These are phyloP conservation scores for Termitomyces sp. DNA, from an alignment of 768 basidiomycete species.

Conservation along the genomic window DNA sequence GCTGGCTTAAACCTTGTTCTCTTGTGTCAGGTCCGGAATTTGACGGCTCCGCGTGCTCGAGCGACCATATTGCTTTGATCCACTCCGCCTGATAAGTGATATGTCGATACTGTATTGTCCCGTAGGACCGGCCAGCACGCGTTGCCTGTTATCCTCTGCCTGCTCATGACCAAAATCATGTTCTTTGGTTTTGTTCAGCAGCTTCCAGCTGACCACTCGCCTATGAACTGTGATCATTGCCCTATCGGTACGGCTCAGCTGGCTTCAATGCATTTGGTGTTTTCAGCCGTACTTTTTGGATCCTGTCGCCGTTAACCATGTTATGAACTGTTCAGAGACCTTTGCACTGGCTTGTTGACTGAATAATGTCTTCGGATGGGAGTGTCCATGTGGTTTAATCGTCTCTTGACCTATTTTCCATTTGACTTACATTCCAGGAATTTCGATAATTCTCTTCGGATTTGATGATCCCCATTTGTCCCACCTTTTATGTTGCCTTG, in stretches of 20 bases:
- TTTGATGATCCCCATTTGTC: conserved; percentile 17
- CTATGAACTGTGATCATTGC: not conserved
- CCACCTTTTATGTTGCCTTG: not conserved
- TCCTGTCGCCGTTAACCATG: not conserved
- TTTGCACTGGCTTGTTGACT: not conserved
- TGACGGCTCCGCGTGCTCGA: conserved; percentile 11
- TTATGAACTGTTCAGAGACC: not conserved
- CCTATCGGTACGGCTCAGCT: not conserved
- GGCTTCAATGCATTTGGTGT: not conserved
- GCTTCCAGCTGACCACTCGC: not conserved
- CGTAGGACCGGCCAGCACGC: conserved; percentile 9
- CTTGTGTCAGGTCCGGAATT: conserved; percentile 6
- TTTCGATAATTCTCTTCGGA: conserved; percentile 4
- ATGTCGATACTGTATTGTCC: conserved; percentile 12
- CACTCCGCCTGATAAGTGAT: conserved; percentile 9
- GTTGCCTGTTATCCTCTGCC: not conserved
- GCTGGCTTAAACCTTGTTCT: conserved; percentile 3
- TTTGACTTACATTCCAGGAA: not conserved
- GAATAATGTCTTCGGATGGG: not conserved
- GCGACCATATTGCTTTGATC: conserved; percentile 3
- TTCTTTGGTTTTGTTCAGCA: not conserved
- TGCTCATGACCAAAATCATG: not conserved
- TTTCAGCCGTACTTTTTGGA: not conserved
- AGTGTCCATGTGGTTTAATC: conserved; percentile 15
- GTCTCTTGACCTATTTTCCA: conserved; percentile 7